Percentiles rank a stretch among this genome's conserved stretches.
phyloP scores from a whole-genome alignment of 345 rosid genomes.

The Cardamine chenopodiifolia region DNA sequence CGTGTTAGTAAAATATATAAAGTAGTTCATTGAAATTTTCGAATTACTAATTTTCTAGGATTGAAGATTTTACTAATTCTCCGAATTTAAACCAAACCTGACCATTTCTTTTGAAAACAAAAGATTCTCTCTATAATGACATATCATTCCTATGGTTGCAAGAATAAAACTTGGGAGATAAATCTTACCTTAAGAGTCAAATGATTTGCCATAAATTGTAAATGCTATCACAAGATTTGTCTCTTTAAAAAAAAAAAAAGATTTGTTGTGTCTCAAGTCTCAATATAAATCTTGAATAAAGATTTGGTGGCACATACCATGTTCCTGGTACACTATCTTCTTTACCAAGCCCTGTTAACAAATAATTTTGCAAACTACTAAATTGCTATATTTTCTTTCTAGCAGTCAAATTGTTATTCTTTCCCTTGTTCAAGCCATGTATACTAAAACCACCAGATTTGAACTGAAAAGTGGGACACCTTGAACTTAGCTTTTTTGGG shows the following conservation, averaged over 20 bases:
- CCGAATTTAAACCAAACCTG: neutral
- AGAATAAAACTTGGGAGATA: neutral
- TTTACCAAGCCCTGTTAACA: neutral
- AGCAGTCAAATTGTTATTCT: neutral
- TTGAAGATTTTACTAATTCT: neutral
- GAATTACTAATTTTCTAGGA: neutral
- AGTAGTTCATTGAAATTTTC: neutral
- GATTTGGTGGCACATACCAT: neutral
- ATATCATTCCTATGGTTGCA: slow-evolving; percentile 4
- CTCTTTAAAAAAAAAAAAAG: neutral
- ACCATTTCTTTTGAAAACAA: neutral
- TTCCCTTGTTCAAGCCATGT: too few species aligned
- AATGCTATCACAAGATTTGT: neutral
- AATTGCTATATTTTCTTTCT: neutral
- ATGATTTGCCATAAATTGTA: neutral
- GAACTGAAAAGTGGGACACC: neutral
- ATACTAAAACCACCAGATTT: too few species aligned
- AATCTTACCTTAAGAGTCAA: neutral
- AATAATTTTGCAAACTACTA: neutral
- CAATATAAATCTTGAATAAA: neutral
- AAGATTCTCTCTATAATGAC: neutral
- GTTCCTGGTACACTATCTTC: neutral
- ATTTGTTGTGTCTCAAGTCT: neutral
- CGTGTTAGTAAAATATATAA: neutral
- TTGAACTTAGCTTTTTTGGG: neutral